phyloP scores from a whole-genome alignment of 179 eudicot species.

The Beta macrorhiza region DNA sequence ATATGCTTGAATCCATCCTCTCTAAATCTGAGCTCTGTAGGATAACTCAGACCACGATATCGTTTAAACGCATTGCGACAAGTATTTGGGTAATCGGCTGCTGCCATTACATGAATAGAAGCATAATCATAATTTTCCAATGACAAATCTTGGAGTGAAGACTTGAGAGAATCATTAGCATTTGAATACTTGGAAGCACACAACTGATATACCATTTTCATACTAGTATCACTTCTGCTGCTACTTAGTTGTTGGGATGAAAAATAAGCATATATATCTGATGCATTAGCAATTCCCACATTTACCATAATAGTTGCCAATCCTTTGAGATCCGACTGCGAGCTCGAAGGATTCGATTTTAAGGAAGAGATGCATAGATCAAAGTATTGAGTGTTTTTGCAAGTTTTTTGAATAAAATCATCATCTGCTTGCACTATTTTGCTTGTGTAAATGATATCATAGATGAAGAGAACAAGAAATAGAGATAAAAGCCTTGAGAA shows the following conservation, averaged over 20 bases:
- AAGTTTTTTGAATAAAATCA: constrained; percentile 55
- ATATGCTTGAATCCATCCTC: constrained; percentile 68
- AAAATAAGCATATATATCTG: constrained; percentile 46
- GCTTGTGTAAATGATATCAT: not conserved
- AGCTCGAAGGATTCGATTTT: constrained; percentile 54
- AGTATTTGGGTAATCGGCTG: constrained; percentile 63
- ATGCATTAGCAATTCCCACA: constrained; percentile 53
- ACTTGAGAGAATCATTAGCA: constrained; percentile 52
- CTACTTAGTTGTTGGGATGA: constrained; percentile 41
- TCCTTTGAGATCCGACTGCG: constrained; percentile 59
- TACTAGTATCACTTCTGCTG: constrained; percentile 24
- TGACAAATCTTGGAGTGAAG: constrained; percentile 46
- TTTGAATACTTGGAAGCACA: constrained; percentile 58
- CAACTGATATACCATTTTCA: constrained; percentile 46
- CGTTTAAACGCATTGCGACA: constrained; percentile 60
- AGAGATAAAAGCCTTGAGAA: not conserved
- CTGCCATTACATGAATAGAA: constrained; percentile 57
- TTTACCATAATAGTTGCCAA: constrained; percentile 61
- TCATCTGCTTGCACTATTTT: constrained; percentile 26
- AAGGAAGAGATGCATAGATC: constrained; percentile 68
- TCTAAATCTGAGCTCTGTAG: constrained; percentile 48
- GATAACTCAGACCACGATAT: constrained; percentile 49
- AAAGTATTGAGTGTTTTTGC: constrained; percentile 64
- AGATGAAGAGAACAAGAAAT: not conserved
- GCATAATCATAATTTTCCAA: constrained; percentile 68